These are phyloP conservation scores for Hymenoscyphus scutula DNA, from an alignment of 2,329 filamentous ascomycete genomes.

Conservation along the genomic window DNA sequence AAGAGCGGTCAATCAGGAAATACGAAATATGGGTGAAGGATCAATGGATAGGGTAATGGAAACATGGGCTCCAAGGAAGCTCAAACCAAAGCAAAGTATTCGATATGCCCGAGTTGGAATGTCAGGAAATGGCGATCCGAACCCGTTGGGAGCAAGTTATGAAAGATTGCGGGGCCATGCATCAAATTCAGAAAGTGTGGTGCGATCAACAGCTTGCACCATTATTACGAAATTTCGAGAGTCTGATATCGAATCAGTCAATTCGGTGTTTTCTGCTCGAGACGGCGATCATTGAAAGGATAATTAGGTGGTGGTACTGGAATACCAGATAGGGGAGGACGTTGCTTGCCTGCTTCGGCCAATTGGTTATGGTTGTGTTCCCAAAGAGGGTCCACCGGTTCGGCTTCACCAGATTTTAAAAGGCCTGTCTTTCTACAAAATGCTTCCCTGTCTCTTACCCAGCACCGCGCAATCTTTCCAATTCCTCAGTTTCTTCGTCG, in stretches of 20 bases:
- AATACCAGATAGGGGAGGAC: constrained; percentile 3
- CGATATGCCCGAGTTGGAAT: background rate
- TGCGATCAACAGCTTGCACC: background rate
- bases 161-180: background rate
- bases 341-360: background rate
- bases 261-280: background rate
- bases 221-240: constrained; percentile 2
- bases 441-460: background rate
- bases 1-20: constrained; percentile 3
- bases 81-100: background rate
- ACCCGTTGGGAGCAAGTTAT: background rate
- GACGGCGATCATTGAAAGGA: background rate
- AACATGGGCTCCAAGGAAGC: background rate
- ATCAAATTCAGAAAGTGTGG: background rate
- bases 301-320: constrained; percentile 2
- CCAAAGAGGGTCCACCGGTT: constrained; percentile 1
- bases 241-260: constrained; percentile 2
- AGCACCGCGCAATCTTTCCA: background rate
- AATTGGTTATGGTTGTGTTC: background rate
- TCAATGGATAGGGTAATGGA: background rate
- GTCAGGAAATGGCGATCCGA: background rate
- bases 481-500: background rate
- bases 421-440: background rate
- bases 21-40: background rate
- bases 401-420: background rate